Percentiles rank a stretch among this genome's conserved stretches.
Evolutionary conservation across 306 rosid genomes (phyloP).

Genomic region (Fragaria ananassa): DNA sequence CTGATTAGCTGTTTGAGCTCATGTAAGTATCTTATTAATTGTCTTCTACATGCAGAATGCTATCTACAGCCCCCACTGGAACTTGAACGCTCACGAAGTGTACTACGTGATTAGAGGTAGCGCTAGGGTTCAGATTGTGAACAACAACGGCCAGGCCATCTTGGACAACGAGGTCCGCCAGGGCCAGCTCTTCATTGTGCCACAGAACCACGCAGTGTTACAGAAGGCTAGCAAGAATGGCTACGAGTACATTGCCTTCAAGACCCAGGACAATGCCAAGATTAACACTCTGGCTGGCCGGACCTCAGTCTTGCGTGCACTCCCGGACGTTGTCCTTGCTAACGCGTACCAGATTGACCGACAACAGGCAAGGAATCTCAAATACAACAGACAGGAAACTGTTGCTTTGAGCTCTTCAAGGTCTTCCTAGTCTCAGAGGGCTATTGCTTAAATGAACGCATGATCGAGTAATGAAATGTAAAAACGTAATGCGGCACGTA

Average conservation of each 20-base stretch:
- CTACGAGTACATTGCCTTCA: conserved; percentile 40
- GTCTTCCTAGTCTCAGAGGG: background rate
- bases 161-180: conserved; percentile 36
- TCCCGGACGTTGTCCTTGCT: conserved; percentile 33
- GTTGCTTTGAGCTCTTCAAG: conserved; percentile 30
- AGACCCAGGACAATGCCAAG: conserved; percentile 1
- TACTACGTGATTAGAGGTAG: conserved; percentile 43
- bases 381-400: conserved; percentile 36
- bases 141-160: conserved; percentile 39
- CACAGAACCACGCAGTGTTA: conserved; percentile 56
- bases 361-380: conserved; percentile 39
- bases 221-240: conserved; percentile 35
- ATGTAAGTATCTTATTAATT: background rate
- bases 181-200: conserved; percentile 45
- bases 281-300: conserved; percentile 42
- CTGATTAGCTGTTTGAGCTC: background rate
- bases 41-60: conserved; percentile 38
- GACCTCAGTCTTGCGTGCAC: conserved; percentile 24
- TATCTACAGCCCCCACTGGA: conserved; percentile 60
- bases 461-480: background rate
- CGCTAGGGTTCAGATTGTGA: conserved; percentile 50
- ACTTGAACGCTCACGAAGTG: conserved; percentile 46
- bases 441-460: background rate
- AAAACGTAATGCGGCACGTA: background rate
- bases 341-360: conserved; percentile 22